A percentile compares a stretch with the other conserved stretches of the same genome.
Conservation (phyloP, 306 rosid genomes). For the Casuarina cunninghamiana region DNA sequence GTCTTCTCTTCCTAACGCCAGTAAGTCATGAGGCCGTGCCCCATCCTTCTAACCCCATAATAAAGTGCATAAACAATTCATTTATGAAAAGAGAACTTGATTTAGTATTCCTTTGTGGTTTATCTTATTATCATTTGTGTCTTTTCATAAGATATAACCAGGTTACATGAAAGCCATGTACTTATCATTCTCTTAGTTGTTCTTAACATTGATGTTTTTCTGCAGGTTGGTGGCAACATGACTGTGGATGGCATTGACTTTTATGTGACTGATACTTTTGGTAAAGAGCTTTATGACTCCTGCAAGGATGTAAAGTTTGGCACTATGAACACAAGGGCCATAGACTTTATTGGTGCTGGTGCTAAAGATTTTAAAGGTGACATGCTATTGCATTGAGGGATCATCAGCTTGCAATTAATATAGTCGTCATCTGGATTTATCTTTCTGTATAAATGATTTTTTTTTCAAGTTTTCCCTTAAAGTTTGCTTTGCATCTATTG, state of each 20-base stretch:
- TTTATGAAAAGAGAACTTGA: not conserved
- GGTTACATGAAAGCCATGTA: conserved; percentile 7
- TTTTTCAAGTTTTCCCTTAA: not conserved
- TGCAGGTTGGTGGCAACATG: conserved; percentile 64
- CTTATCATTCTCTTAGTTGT: conserved; percentile 17
- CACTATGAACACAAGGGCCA: conserved; percentile 95
- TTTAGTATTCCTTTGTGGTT: not conserved
- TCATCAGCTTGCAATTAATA: conserved; percentile 21
- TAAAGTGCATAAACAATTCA: not conserved
- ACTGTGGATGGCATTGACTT: conserved; percentile 91
- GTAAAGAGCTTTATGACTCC: conserved; percentile 67
- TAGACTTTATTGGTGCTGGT: conserved; percentile 93
- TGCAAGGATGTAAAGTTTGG: conserved; percentile 99
- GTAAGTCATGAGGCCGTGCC: conserved; percentile 7
- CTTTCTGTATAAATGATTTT: not conserved
- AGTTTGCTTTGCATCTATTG: not conserved
- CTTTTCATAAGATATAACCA: conserved; percentile 24
- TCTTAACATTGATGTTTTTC: conserved; percentile 21
- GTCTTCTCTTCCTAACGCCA: not conserved
- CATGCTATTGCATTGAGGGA: conserved; percentile 14
- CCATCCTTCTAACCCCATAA: not conserved
- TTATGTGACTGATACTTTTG: conserved; percentile 58
- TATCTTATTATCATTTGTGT: not conserved
- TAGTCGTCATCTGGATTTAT: no score
- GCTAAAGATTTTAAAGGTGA: conserved; percentile 75